These are phyloP conservation scores for Colletotrichum camelliae DNA, from an alignment of 2,329 filamentous ascomycete genomes.

Conservation along the genomic window DNA sequence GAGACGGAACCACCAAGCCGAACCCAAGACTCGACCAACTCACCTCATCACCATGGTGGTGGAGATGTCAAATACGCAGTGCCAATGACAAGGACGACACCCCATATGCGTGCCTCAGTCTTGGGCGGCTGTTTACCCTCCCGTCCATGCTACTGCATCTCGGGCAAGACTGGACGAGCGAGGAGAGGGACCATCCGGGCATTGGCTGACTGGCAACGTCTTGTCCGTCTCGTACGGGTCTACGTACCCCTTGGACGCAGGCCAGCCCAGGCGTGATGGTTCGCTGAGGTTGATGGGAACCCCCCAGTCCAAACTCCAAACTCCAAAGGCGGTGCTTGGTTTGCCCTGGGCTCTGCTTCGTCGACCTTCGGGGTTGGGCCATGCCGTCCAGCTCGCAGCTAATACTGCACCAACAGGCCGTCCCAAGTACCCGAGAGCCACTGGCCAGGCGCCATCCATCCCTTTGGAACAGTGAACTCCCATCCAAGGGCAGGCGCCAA, in stretches of 20 bases:
- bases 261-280: not conserved
- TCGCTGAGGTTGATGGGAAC: not conserved
- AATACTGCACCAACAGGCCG: not conserved
- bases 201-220: not conserved
- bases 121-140: constrained; percentile 11
- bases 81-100: not conserved
- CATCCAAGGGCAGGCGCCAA: not conserved
- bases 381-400: not conserved
- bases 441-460: not conserved
- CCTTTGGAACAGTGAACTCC: constrained; percentile 10
- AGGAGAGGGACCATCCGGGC: not conserved
- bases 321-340: not conserved
- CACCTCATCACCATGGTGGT: not conserved
- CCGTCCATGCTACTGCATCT: constrained; percentile 2
- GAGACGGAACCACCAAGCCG: constrained; percentile 1
- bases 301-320: not conserved
- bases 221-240: not conserved
- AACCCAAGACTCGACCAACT: constrained; percentile 4
- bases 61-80: not conserved
- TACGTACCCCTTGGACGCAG: constrained; percentile 1
- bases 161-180: not conserved
- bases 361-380: not conserved
- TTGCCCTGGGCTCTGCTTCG: not conserved
- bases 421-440: not conserved
- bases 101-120: not conserved